Conservation (phyloP, 768 basidiomycete species). For the Auricularia cornea region DNA sequence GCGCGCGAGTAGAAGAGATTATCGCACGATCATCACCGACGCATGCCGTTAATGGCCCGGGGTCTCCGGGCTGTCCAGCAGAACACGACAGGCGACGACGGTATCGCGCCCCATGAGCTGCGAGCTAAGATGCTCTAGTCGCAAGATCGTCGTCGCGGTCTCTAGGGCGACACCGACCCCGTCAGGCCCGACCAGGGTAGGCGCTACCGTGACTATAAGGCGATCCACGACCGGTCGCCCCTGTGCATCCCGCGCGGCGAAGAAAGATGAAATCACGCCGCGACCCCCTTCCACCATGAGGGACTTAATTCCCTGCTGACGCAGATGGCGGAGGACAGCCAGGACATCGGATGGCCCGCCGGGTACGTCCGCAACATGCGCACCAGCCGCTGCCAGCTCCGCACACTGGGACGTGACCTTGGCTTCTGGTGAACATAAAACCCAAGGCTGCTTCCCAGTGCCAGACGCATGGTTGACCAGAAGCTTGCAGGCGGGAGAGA, state of each 20-base stretch:
- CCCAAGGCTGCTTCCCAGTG: conserved; percentile 61
- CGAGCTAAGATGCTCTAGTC: conserved; percentile 21
- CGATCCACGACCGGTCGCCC: conserved; percentile 44
- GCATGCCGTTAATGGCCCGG: too few species aligned
- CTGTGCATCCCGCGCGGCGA: conserved; percentile 23
- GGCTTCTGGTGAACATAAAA: conserved; percentile 42
- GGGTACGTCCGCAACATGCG: conserved; percentile 34
- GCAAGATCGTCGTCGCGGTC: conserved; percentile 14
- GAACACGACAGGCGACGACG: conserved; percentile 18
- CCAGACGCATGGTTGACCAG: conserved; percentile 53
- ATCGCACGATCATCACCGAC: too few species aligned
- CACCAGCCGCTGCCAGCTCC: conserved; percentile 58
- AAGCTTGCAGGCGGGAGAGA: conserved; percentile 59
- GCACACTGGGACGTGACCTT: conserved; percentile 26
- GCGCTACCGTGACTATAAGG: conserved; percentile 80
- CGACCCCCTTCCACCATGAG: conserved; percentile 98
- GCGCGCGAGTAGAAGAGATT: too few species aligned
- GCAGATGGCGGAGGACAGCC: conserved; percentile 43
- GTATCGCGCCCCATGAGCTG: conserved; percentile 25
- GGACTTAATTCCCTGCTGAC: conserved; percentile 49
- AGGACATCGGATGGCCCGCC: conserved; percentile 27
- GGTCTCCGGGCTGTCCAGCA: not conserved
- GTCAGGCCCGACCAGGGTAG: conserved; percentile 66
- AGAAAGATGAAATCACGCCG: conserved; percentile 66
- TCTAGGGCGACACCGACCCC: conserved; percentile 50